Conservation (phyloP, 306 rosid species). For the Herpetospermum pedunculosum region DNA sequence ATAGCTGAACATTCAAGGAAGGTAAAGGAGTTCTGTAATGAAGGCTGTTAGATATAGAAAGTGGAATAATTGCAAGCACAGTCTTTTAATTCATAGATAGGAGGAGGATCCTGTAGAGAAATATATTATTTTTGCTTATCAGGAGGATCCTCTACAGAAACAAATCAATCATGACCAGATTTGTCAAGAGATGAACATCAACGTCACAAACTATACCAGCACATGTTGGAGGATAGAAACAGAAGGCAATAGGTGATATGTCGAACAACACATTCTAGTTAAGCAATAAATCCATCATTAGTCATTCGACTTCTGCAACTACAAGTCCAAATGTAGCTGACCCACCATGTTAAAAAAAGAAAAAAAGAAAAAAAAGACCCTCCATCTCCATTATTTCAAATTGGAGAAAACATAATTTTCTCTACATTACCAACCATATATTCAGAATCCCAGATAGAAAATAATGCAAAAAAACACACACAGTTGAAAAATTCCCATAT, state of each 20-base stretch:
- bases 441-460: background rate
- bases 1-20: background rate
- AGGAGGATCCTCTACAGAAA: background rate
- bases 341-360: background rate
- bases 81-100: background rate
- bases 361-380: background rate
- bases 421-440: background rate
- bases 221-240: background rate
- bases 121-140: background rate
- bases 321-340: background rate
- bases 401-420: background rate
- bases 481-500: background rate
- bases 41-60: background rate
- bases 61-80: background rate
- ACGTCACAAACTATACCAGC: background rate
- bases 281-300: background rate
- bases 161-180: background rate
- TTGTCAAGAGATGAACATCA: background rate
- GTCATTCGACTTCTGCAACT: background rate
- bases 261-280: background rate
- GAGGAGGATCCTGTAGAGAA: background rate
- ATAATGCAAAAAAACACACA: background rate
- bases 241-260: background rate
- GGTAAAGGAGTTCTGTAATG: background rate
- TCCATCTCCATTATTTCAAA: background rate